Conservation (phyloP, 345 rosid genomes). For the Pugionium dolabratum region DNA sequence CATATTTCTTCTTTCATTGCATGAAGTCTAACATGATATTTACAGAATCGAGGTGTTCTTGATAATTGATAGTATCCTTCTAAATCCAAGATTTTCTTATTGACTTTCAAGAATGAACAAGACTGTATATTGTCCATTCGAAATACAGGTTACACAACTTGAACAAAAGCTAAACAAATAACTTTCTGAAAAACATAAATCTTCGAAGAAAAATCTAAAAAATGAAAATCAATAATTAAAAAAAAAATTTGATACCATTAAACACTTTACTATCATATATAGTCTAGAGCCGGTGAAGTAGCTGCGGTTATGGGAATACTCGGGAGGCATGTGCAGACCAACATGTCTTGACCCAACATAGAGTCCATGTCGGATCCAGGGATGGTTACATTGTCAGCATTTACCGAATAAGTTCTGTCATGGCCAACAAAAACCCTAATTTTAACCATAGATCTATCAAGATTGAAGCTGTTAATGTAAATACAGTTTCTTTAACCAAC, state of each 20-base stretch:
- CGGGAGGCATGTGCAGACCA: neutral
- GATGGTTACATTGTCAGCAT: slow-evolving; percentile 18
- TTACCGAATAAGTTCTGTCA: slow-evolving; percentile 49
- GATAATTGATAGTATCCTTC: neutral
- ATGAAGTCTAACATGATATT: neutral
- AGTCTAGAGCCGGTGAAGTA: no score
- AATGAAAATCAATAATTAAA: neutral
- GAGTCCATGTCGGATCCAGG: slow-evolving; percentile 30
- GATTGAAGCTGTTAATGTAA: no score
- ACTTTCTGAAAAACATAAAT: neutral
- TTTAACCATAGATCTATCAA: no score
- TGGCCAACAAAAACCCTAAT: slow-evolving; percentile 19
- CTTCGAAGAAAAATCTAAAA: neutral
- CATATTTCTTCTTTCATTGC: neutral
- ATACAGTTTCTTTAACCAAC: no score
- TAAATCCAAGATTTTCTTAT: neutral
- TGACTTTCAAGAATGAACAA: neutral
- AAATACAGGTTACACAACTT: neutral
- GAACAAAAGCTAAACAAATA: neutral
- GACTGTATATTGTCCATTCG: neutral
- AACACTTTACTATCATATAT: no score
- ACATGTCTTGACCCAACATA: neutral
- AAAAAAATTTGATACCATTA: no score
- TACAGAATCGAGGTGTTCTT: neutral
- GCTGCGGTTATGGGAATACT: neutral